Base-by-base conservation (phyloP, 179 eudicot genomes). In the Carnegiea gigantea region DNA sequence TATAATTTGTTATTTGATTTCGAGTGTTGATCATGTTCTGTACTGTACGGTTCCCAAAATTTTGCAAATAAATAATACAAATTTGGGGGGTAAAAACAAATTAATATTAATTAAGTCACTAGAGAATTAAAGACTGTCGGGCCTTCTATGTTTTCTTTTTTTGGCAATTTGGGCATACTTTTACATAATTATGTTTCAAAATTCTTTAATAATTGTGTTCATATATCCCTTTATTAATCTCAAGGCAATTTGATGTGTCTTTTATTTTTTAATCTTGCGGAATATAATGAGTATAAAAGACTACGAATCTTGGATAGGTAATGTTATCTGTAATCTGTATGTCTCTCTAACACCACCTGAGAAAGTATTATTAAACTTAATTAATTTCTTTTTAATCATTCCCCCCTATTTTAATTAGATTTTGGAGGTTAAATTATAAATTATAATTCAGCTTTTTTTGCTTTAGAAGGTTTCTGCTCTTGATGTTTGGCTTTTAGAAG, bases 401-500 rank as follows among this genome's bases (percentile, higher is more conserved):
- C 43, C 57, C 9, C 36, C 20, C 21, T 38, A 33, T 40, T 20
- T 38, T 12, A 23, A 72, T 26, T 44, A 67, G 26, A 13, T 44
- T 3, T 44, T 82, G 5, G 38, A 46, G 28, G 20, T 17, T 78
- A 1, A 28, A 12, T 23, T 26, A 68, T 33, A 33, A 33, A 33
- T 51, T 60, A 10, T 67, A 78, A 67, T 54, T 54, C 53, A 75
- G 74, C 77, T 75, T 33, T 33, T 81, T 78, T 73, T 75, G 44
- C 79, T 75, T 73, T 20, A 8, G 77, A 80, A 70, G 79, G 76
- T 62, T 21, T 77, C 15, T 59, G 81, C 73, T 81, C 84, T 73
- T 78, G 57, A 9, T 84, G 82, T 84, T 67, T 81, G 70, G 82
- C 82, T 78, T 81, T 81, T 78, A 53, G 65, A 84, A 54, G 79